Conservation (phyloP, 225 moss, liverwort and hornwort genomes). For the Pleurozium schreberi region DNA sequence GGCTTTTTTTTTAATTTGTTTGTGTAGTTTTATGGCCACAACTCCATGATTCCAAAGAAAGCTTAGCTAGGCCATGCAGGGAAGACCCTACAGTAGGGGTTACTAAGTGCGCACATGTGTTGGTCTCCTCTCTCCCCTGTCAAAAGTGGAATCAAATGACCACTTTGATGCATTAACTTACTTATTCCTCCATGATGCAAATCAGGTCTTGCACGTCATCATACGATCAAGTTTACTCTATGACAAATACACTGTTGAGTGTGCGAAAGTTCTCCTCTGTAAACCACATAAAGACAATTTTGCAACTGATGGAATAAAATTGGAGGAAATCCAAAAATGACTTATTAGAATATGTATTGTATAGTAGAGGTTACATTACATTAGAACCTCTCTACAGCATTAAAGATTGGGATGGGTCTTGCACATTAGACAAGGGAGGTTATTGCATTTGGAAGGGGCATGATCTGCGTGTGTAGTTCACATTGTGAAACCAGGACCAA, state of each 20-base stretch:
- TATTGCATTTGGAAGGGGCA: too few relatives aligned
- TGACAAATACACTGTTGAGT: background rate
- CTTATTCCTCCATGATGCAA: background rate
- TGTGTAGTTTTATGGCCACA: background rate
- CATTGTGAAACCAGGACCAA: too few relatives aligned
- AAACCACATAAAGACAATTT: background rate
- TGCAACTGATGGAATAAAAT: background rate
- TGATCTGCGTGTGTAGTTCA: too few relatives aligned
- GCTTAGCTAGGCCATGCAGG: background rate
- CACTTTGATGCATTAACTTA: background rate
- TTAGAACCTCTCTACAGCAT: too few relatives aligned
- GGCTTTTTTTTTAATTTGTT: too few relatives aligned
- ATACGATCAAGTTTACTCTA: background rate
- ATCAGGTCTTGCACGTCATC: background rate
- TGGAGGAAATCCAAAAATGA: too few relatives aligned
- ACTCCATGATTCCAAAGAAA: background rate
- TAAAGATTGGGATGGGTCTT: too few relatives aligned
- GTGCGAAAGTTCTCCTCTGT: background rate
- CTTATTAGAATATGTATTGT: too few relatives aligned
- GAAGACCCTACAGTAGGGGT: too few relatives aligned
- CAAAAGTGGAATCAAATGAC: background rate
- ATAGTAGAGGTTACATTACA: too few relatives aligned
- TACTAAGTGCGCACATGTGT: background rate
- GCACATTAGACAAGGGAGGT: too few relatives aligned
- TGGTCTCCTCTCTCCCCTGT: background rate